Evolutionary conservation across 805 yeast species (phyloP).

Genomic region (Priceomyces fermenticarens): DNA sequence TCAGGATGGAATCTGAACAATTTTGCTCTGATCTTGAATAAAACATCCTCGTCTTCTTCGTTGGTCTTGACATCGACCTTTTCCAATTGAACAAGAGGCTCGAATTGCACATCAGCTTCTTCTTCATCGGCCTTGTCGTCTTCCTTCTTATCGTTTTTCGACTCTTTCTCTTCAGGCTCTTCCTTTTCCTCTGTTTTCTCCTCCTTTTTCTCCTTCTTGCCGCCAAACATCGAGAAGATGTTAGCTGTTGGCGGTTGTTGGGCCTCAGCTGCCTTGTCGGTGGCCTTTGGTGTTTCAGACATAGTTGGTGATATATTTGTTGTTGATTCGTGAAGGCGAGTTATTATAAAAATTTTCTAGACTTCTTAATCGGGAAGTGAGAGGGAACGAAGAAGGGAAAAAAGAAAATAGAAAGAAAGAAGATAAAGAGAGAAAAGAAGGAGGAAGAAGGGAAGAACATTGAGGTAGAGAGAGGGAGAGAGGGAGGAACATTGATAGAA

Average conservation of each 20-base stretch:
- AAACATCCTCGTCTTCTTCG: conserved; percentile 30
- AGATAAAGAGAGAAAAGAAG: neutral
- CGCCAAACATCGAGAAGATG: conserved; percentile 95
- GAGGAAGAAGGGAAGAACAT: no score
- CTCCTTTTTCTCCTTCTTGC: conserved; percentile 69
- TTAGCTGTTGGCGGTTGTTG: conserved; percentile 72
- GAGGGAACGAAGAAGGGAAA: neutral
- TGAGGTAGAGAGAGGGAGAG: no score
- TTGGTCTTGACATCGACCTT: conserved; percentile 93
- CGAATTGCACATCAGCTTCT: conserved; percentile 87
- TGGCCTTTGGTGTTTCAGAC: conserved; percentile 31
- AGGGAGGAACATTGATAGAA: no score
- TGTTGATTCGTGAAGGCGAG: neutral
- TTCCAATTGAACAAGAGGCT: conserved; percentile 92
- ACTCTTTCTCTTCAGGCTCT: conserved; percentile 29
- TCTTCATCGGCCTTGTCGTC: conserved; percentile 59
- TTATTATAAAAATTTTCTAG: conserved; percentile 1
- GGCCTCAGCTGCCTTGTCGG: conserved; percentile 25
- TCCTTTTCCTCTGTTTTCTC: conserved; percentile 21
- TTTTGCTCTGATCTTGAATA: conserved; percentile 83
- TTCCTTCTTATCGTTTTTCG: conserved; percentile 40
- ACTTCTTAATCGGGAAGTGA: conserved; percentile 9
- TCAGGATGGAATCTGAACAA: conserved; percentile 86
- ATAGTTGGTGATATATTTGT: conserved; percentile 9
- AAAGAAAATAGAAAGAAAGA: neutral